A percentile compares a stretch with the other conserved stretches of the same genome.
Evolutionary conservation across 2,329 filamentous ascomycete species (phyloP).

Genomic region (Penicillium concentricum): DNA sequence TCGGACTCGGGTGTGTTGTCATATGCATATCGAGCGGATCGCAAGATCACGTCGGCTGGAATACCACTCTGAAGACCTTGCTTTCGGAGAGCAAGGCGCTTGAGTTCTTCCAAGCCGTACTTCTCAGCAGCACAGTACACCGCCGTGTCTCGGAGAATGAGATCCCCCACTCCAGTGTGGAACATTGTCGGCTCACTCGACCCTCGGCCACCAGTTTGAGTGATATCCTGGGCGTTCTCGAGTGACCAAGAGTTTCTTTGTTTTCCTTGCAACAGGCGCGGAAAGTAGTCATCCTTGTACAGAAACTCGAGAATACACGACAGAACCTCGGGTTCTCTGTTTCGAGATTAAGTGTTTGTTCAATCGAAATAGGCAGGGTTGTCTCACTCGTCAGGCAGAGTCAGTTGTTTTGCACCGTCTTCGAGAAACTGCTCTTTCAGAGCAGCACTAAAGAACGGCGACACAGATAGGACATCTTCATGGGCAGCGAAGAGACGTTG

Average conservation of each 20-base stretch:
- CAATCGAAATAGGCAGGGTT: not conserved
- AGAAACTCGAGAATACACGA: constrained; percentile 93
- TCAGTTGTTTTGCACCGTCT: constrained; percentile 68
- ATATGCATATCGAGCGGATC: constrained; percentile 92
- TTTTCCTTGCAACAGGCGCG: constrained; percentile 83
- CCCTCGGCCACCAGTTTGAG: constrained; percentile 58
- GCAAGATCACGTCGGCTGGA: constrained; percentile 85
- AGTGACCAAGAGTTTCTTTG: constrained; percentile 85
- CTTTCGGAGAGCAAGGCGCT: constrained; percentile 87
- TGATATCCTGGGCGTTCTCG: constrained; percentile 65
- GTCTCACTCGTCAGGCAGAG: constrained; percentile 64
- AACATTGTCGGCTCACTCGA: constrained; percentile 74
- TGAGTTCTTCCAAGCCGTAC: constrained; percentile 89
- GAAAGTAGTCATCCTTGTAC: constrained; percentile 96
- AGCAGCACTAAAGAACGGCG: constrained; percentile 75
- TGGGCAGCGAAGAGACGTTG: constrained; percentile 91
- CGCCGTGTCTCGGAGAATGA: constrained; percentile 86
- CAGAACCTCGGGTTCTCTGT: constrained; percentile 85
- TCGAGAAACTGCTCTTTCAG: constrained; percentile 72
- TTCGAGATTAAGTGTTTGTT: constrained; percentile 2
- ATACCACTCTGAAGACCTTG: constrained; percentile 91
- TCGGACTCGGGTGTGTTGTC: constrained; percentile 91
- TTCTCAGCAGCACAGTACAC: constrained; percentile 91
- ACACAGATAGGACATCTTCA: constrained; percentile 84
- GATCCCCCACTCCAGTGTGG: constrained; percentile 69